Evolutionary conservation across 192 early-diverging fungal species (phyloP).

Genomic region (Entomortierella parvispora): DNA sequence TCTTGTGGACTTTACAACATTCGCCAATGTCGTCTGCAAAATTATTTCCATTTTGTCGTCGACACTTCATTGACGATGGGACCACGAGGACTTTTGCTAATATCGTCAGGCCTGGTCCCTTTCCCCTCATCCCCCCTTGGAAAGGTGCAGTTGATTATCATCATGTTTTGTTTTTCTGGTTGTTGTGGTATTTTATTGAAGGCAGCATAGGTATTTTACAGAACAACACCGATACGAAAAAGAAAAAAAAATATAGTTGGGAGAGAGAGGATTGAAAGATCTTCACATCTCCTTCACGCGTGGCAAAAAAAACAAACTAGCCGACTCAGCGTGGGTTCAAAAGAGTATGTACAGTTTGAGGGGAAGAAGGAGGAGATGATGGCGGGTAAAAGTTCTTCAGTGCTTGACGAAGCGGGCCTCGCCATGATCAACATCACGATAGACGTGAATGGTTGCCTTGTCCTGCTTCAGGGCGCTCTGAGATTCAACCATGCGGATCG

Average conservation of each 20-base stretch:
- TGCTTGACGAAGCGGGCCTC: constrained; percentile 47
- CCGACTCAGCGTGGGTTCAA: too few species aligned
- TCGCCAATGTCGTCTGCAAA: too few species aligned
- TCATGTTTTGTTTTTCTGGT: too few species aligned
- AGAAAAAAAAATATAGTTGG: not conserved
- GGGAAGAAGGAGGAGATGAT: not conserved
- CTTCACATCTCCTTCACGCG: too few species aligned
- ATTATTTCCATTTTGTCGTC: too few species aligned
- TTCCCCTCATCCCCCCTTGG: too few species aligned
- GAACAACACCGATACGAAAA: constrained; percentile 5
- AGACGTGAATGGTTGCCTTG: constrained; percentile 38
- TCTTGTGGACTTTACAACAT: too few species aligned
- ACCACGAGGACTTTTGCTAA: too few species aligned
- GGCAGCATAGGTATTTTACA: not conserved
- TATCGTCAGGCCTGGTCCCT: too few species aligned
- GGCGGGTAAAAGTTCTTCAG: constrained; percentile 10
- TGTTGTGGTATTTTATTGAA: not conserved
- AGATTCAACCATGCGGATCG: constrained; percentile 44
- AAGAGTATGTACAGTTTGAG: not conserved
- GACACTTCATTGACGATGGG: too few species aligned
- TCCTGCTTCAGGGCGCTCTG: constrained; percentile 49
- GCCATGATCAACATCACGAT: constrained; percentile 41
- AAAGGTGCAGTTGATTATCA: not conserved
- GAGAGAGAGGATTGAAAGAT: not conserved
- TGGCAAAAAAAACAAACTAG: constrained; percentile 4